Evolutionary conservation across 2,329 filamentous ascomycete species (phyloP).

Genomic region (Penicillium sp.): DNA sequence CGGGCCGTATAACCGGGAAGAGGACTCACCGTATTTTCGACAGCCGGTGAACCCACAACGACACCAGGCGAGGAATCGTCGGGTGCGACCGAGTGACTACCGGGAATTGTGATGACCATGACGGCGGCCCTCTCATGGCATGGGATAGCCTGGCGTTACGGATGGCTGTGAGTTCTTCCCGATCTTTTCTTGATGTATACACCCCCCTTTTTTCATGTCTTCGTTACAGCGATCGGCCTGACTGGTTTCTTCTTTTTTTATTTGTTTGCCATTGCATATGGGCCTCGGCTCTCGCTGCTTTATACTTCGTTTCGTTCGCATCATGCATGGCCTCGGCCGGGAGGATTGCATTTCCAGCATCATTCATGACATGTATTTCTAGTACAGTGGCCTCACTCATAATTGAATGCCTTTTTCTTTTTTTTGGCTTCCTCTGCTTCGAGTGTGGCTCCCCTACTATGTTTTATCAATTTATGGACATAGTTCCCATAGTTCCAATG

Average conservation of each 20-base stretch:
- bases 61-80: constrained; percentile 79
- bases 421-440: neutral
- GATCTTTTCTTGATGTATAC: neutral
- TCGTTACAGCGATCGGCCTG: neutral
- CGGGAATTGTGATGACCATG: constrained; percentile 68
- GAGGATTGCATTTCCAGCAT: constrained; percentile 13
- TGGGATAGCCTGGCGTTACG: constrained; percentile 2
- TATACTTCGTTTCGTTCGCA: neutral
- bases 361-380: constrained; percentile 20
- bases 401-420: neutral
- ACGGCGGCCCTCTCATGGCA: neutral
- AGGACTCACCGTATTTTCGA: constrained; percentile 91
- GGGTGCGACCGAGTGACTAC: constrained; percentile 88
- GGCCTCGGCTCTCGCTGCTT: neutral
- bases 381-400: constrained; percentile 9
- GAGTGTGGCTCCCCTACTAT: neutral
- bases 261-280: constrained; percentile 12
- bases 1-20: constrained; percentile 65
- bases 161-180: neutral
- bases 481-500: neutral
- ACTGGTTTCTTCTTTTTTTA: constrained; percentile 1
- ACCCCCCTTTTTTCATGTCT: constrained; percentile 2
- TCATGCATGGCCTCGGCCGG: constrained; percentile 14
- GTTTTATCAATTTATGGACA: neutral
- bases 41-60: constrained; percentile 95